Evolutionary conservation across 305 asterid genomes (phyloP).

Genomic region (Fraxinus baroniana): DNA sequence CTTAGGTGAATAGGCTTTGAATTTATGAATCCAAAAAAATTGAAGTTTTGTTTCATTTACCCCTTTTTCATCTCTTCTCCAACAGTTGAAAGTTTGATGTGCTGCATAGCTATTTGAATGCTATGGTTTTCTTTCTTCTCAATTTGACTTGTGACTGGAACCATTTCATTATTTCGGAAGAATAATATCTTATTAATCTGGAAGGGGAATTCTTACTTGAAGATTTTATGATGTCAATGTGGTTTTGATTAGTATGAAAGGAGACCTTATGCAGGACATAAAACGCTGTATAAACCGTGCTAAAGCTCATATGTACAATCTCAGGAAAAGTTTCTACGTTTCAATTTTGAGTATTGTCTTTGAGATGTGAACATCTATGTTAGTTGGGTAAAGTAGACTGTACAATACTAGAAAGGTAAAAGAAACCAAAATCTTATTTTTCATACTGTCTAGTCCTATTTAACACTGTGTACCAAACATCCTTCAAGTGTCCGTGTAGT

Average conservation of each 20-base stretch:
- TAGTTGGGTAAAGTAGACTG: neutral
- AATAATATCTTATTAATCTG: neutral
- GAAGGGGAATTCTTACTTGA: neutral
- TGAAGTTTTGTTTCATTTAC: neutral
- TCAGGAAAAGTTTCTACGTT: neutral
- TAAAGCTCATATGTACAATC: neutral
- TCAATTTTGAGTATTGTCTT: neutral
- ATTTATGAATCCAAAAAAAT: neutral
- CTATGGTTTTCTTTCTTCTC: neutral
- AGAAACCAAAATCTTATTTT: neutral
- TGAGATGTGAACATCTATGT: neutral
- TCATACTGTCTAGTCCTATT: neutral
- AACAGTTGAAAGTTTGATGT: neutral
- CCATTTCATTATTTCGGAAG: neutral
- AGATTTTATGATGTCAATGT: neutral
- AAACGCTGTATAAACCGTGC: neutral
- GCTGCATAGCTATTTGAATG: neutral
- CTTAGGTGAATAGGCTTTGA: neutral
- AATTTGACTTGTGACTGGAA: neutral
- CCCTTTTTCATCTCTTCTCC: neutral
- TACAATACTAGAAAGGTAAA: neutral
- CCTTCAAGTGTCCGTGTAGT: neutral
- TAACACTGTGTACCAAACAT: neutral
- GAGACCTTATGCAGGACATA: conserved; percentile 3
- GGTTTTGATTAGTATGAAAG: neutral